A percentile compares a stretch with the other conserved stretches of the same genome.
phyloP scores from a whole-genome alignment of 495 filamentous ascomycete species.

The Symbiotaphrina buchneri region DNA sequence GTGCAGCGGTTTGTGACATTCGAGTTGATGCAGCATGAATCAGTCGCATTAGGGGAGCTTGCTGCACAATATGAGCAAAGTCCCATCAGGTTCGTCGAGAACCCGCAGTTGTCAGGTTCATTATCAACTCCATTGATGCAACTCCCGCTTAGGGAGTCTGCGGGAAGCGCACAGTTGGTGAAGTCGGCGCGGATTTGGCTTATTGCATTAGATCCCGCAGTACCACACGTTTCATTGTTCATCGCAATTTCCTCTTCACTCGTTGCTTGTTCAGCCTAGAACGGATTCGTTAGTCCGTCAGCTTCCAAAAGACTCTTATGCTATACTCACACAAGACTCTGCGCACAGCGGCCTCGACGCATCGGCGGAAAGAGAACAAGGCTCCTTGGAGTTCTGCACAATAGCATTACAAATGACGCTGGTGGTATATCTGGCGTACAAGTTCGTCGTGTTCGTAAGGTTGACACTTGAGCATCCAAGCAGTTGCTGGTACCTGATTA shows the following conservation, averaged over 20 bases:
- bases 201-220: constrained; percentile 34
- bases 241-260: constrained; percentile 69
- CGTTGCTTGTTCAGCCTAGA: constrained; percentile 63
- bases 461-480: constrained; percentile 66
- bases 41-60: constrained; percentile 72
- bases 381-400: constrained; percentile 67
- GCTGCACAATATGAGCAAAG: constrained; percentile 71
- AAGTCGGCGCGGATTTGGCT: constrained; percentile 80
- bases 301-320: neutral
- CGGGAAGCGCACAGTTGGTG: constrained; percentile 65
- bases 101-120: constrained; percentile 79
- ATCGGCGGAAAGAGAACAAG: constrained; percentile 38
- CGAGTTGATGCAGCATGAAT: constrained; percentile 84
- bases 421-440: constrained; percentile 87
- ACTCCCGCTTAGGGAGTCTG: constrained; percentile 43
- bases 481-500: constrained; percentile 45
- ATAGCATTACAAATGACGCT: constrained; percentile 88
- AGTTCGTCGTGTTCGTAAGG: constrained; percentile 53
- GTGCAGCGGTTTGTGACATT: constrained; percentile 45
- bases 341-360: constrained; percentile 68
- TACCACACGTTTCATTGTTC: constrained; percentile 51
- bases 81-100: constrained; percentile 52
- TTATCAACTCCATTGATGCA: constrained; percentile 64
- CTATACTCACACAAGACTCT: constrained; percentile 57
- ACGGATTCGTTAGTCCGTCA: constrained; percentile 10